Evolutionary conservation across 129 eudicot species (phyloP).

Genomic region (Cynara cardunculus): DNA sequence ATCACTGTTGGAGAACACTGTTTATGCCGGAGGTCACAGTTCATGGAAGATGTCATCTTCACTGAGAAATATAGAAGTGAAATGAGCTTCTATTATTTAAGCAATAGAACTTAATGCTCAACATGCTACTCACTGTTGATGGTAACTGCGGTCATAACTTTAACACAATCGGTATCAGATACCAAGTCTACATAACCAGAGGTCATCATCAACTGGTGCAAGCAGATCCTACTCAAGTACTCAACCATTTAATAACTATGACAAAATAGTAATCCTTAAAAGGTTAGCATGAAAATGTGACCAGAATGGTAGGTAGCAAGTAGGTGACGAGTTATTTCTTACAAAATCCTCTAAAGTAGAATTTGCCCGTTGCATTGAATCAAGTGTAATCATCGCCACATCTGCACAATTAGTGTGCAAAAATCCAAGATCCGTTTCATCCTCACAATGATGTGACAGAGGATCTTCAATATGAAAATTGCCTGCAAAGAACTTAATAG

Average conservation of each 20-base stretch:
- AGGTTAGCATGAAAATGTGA: background rate
- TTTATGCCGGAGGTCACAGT: too few relatives aligned
- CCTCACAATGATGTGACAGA: conserved; percentile 20
- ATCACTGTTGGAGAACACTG: too few relatives aligned
- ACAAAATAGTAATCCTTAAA: background rate
- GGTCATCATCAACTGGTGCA: background rate
- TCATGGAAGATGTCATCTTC: too few relatives aligned
- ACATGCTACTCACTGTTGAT: too few relatives aligned
- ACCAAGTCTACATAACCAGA: too few relatives aligned
- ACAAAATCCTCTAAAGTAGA: conserved; percentile 97
- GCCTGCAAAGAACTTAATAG: conserved; percentile 37
- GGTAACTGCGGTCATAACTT: too few relatives aligned
- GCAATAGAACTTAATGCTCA: too few relatives aligned
- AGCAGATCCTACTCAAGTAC: background rate
- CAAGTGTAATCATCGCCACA: conserved; percentile 53
- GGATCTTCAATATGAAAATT: conserved; percentile 18
- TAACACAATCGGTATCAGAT: too few relatives aligned
- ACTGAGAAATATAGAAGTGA: too few relatives aligned
- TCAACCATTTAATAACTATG: background rate
- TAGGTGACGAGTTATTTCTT: conserved; percentile 25
- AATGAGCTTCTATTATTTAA: too few relatives aligned
- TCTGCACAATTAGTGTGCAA: conserved; percentile 25
- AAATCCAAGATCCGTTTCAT: conserved; percentile 23
- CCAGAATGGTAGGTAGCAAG: background rate
- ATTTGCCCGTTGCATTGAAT: conserved; percentile 84